Base-by-base conservation (phyloP, 2,329 filamentous ascomycete genomes). In the Coleophoma cylindrospora region DNA sequence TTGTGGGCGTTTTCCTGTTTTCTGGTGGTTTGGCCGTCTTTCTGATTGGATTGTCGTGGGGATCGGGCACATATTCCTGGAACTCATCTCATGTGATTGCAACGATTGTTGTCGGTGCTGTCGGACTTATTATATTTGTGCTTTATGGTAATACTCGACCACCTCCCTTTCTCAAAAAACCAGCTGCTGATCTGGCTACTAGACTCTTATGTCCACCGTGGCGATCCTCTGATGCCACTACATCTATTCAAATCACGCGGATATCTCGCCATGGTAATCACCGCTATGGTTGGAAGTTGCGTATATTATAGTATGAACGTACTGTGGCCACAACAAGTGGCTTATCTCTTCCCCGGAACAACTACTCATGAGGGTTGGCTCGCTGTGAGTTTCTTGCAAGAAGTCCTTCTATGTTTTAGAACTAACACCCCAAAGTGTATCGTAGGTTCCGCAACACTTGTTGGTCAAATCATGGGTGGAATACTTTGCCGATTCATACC, bases 21-120 rank as follows among this genome's bases (percentile, higher is more conserved):
- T 55, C 68, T 5, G 58, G 62, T 12, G 72, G 73, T 27, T 64
- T 69, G 5, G 61, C 72, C 2, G 59, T 72, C 14, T 66, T 74
- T 53, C 61, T 74, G 40, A 54, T 75, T 40, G 73, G 72, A n/a
- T 64, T 75, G 4, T 70, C 68, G 49, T 68, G 64, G 63, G 72
- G 68, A 41, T 70, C 71, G 13, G 60, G 55, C 1, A 57, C 62
- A 3, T 70, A 74, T 55, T 60, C 70, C 17, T 75, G 72, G 73
- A 56, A 56, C 17, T 72, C 69, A 36, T 59, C 64, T 4, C 40
- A 48, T 17, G 45, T 48, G 22, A 19, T 51, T 36, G 15, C 19
- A 17, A 51, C 49, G 9, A 41, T 48, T 32, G 37, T 51, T 43
- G 32, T 48, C 11, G 45, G 45, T 5, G 37, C 36, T n/a, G 41